Evolutionary conservation across 306 rosid species (phyloP), one percentile per base, ranked within the genome.

Genomic region (Gastrolobium bilobum): DNA sequence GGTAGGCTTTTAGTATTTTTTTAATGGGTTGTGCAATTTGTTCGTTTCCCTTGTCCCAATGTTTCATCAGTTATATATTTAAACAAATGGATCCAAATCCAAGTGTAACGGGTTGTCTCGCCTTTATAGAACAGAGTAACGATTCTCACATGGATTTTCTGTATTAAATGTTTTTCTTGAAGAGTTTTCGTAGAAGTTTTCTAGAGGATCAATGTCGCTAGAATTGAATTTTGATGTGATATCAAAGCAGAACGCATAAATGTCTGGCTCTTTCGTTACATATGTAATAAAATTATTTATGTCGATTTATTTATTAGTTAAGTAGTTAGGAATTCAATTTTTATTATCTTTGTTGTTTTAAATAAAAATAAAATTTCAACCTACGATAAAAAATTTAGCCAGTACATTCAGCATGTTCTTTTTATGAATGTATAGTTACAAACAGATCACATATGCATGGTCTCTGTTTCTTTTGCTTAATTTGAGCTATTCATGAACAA

Each of bases 1-100:
- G 71, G 83, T 35, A 14, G 80, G 86, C 7, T 72, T 73, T 71
- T 65, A 7, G 68, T 35, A 58, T 50, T 35, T 59, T 29, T 20
- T 38, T 50, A 10, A 60, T 7, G 44, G 5, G 7, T 48, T 9
- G 4, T 58, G n/a, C 35, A 3, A 51, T 52, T 35, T 62, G 86
- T 44, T 76, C 0, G 4, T 34, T 62, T 60, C 59, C 51, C 2
- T 59, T 20, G 1, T 11, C 51, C 15, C 30, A 14, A 10, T 46
- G 38, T 48, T 48, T 9, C 6, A 14, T 15, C 13, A 31, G 20
- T 68, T 59, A 0, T 31, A 7, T 3, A 33, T 52, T 4, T 15
- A 43, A 60, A 42, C 0, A 31, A 61, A 15, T 43, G 65, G 59
- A 15, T 58, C 56, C 78, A 50, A 14, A 51, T 20, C 9, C 39